phyloP scores from a whole-genome alignment of 2,329 filamentous ascomycete species.

The Fusarium proliferatum region DNA sequence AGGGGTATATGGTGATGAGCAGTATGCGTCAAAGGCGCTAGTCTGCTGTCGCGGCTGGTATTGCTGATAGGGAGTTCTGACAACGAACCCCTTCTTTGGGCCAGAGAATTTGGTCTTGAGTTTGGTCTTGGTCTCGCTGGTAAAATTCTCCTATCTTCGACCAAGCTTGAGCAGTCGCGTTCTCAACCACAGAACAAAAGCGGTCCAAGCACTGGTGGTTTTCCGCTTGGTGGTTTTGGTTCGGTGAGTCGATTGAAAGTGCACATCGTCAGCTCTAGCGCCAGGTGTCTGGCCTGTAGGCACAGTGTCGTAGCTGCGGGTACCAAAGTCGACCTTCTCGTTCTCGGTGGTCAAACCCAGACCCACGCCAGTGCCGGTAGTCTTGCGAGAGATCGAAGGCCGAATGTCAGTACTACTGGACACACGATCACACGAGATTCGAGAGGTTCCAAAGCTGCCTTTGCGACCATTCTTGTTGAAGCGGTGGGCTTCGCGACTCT shows the following conservation, averaged over 20 bases:
- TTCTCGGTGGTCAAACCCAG: conserved; percentile 33
- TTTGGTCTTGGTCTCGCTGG: conserved; percentile 33
- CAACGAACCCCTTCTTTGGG: conserved; percentile 19
- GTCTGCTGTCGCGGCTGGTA: conserved; percentile 17
- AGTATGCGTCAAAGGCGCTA: conserved; percentile 8
- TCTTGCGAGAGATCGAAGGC: conserved; percentile 46
- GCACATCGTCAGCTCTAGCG: conserved; percentile 54
- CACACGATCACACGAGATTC: conserved; percentile 48
- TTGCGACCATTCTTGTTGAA: conserved; percentile 60
- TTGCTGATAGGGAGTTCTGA: conserved; percentile 20
- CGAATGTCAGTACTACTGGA: conserved; percentile 48
- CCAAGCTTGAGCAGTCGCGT: conserved; percentile 61
- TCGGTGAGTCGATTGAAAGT: conserved; percentile 57
- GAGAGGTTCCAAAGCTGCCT: conserved; percentile 50
- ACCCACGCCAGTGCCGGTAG: conserved; percentile 36
- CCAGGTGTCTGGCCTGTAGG: conserved; percentile 45
- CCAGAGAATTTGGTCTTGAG: conserved; percentile 25
- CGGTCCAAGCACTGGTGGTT: conserved; percentile 71
- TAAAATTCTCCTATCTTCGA: conserved; percentile 49
- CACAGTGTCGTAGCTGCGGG: conserved; percentile 60
- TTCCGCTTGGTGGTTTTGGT: conserved; percentile 66
- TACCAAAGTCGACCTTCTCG: conserved; percentile 60
- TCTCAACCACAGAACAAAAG: conserved; percentile 72
- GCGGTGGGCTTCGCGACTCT: conserved; percentile 65
- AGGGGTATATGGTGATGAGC: conserved; percentile 29